phyloP scores from a whole-genome alignment of 805 yeast species.

The Dipodascus geniculatus region DNA sequence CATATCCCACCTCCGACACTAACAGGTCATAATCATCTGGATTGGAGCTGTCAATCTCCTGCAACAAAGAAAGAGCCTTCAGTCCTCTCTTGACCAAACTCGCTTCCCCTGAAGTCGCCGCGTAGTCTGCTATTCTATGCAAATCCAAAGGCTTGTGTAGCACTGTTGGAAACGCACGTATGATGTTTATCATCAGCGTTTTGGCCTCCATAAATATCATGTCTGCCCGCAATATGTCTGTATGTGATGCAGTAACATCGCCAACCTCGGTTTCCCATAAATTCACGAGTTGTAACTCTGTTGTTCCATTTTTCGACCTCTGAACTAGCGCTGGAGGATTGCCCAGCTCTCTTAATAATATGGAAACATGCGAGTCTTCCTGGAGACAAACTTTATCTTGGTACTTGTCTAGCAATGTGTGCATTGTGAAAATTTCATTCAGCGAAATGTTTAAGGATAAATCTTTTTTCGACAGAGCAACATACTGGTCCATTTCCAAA shows the following conservation, averaged over 20 bases:
- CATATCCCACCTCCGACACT: slow-evolving; percentile 25
- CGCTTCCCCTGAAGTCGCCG: slow-evolving; percentile 20
- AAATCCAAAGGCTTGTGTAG: slow-evolving; percentile 20
- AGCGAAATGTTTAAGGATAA: slow-evolving; percentile 23
- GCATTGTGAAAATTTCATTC: slow-evolving; percentile 27
- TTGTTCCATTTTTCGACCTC: slow-evolving; percentile 18
- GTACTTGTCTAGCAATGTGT: slow-evolving; percentile 25
- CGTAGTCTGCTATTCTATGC: slow-evolving; percentile 21
- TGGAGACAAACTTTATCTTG: slow-evolving; percentile 8
- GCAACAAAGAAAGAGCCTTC: slow-evolving; percentile 21
- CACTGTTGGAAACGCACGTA: slow-evolving; percentile 24
- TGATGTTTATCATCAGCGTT: slow-evolving; percentile 25
- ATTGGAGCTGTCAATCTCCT: slow-evolving; percentile 16
- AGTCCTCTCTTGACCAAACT: slow-evolving; percentile 24
- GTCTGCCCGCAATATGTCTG: slow-evolving; percentile 21
- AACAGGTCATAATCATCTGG: slow-evolving; percentile 20
- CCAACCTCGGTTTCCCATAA: slow-evolving; percentile 25
- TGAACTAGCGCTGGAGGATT: slow-evolving; percentile 22
- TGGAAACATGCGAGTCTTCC: slow-evolving; percentile 13
- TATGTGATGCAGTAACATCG: slow-evolving; percentile 12
- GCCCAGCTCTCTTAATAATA: slow-evolving; percentile 23
- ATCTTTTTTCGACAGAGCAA: slow-evolving; percentile 26
- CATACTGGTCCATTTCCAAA: slow-evolving; percentile 29
- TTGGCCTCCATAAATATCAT: slow-evolving; percentile 26
- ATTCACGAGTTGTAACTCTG: slow-evolving; percentile 23